phyloP scores from a whole-genome alignment of 179 eudicot species.

The Patellifolia procumbens region DNA sequence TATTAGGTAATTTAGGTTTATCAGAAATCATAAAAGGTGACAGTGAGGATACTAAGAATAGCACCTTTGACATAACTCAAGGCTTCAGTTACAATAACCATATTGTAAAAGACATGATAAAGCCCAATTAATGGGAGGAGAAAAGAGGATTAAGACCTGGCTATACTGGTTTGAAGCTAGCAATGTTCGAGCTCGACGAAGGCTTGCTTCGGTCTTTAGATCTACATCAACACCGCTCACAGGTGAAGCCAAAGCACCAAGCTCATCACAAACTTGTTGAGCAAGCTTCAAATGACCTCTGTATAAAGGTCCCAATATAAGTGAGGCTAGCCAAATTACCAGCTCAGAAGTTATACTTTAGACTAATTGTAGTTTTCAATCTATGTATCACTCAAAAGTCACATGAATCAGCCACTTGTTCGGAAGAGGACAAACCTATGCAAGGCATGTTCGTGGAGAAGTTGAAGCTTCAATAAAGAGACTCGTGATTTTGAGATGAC shows the following conservation, averaged over 20 bases:
- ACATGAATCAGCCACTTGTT: background rate
- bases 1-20: background rate
- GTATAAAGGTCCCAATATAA: constrained; percentile 22
- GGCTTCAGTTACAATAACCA: background rate
- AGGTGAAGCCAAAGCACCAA: constrained; percentile 83
- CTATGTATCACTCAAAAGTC: constrained; percentile 6
- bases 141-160: constrained; percentile 51
- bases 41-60: background rate
- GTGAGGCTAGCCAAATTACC: constrained; percentile 12
- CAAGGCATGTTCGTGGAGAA: constrained; percentile 86
- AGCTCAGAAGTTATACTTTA: constrained; percentile 3
- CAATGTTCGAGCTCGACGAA: constrained; percentile 88
- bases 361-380: background rate
- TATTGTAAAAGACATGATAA: background rate
- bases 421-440: constrained; percentile 53
- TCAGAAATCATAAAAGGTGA: background rate
- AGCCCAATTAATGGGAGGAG: background rate
- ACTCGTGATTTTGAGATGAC: constrained; percentile 81
- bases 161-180: constrained; percentile 90
- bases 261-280: constrained; percentile 83
- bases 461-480: constrained; percentile 73
- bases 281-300: constrained; percentile 89
- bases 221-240: constrained; percentile 90
- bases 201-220: constrained; percentile 80
- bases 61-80: background rate